A percentile compares a stretch with the other conserved stretches of the same genome.
Conservation (phyloP, 2,329 filamentous ascomycete species). For the Eutypa lata region DNA sequence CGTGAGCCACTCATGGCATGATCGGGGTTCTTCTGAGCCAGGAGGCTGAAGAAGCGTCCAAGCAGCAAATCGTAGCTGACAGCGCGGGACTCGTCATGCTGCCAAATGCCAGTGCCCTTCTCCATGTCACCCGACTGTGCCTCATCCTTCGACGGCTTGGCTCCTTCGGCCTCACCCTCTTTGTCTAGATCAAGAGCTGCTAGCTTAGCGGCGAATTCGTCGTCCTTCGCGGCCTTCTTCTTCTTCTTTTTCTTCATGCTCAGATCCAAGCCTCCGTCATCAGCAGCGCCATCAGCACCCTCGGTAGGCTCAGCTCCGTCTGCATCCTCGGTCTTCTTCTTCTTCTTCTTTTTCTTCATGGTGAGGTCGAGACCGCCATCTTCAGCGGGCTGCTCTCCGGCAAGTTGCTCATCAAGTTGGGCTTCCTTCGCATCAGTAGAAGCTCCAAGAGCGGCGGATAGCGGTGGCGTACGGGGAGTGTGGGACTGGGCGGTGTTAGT, state of each 20-base stretch:
- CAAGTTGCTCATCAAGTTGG: slow-evolving; percentile 31
- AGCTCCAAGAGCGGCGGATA: slow-evolving; percentile 51
- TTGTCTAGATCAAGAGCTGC: slow-evolving; percentile 62
- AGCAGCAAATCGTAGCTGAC: slow-evolving; percentile 86
- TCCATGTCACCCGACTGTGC: slow-evolving; percentile 75
- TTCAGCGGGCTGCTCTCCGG: slow-evolving; percentile 22
- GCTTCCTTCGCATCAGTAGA: slow-evolving; percentile 52
- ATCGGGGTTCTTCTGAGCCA: slow-evolving; percentile 95
- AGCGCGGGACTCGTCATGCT: slow-evolving; percentile 71
- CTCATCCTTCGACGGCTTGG: slow-evolving; percentile 46
- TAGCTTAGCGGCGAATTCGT: slow-evolving; percentile 56
- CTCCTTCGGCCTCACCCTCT: slow-evolving; percentile 52
- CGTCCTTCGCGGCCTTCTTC: slow-evolving; percentile 41
- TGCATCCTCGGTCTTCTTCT: slow-evolving; percentile 52
- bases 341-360: slow-evolving; percentile 75
- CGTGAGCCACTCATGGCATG: slow-evolving; percentile 83
- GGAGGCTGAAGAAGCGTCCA: slow-evolving; percentile 87
- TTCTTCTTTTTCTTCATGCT: slow-evolving; percentile 83
- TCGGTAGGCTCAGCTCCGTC: slow-evolving; percentile 46
- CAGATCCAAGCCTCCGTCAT: slow-evolving; percentile 58
- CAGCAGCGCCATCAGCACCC: slow-evolving; percentile 51
- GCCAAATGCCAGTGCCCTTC: slow-evolving; percentile 86
- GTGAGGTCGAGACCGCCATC: slow-evolving; percentile 66
- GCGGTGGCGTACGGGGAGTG: slow-evolving; percentile 62
- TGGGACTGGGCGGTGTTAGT: slow-evolving; percentile 81